Evolutionary conservation across 371 early-diverging fungal species (phyloP).

Genomic region (Mortierella sp.): DNA sequence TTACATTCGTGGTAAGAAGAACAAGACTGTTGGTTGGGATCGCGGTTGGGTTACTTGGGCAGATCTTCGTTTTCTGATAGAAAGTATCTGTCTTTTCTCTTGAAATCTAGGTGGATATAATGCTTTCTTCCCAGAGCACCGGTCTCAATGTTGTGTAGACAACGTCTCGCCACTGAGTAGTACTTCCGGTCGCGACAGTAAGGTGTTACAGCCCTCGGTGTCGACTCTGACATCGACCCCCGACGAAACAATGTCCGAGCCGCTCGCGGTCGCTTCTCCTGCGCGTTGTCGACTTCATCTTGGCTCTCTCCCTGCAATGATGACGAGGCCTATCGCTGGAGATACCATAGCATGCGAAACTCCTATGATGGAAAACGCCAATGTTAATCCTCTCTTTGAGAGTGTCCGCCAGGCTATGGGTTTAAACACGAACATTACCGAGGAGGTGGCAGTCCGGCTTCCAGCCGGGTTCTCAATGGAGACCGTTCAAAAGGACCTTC

Average conservation of each 20-base stretch:
- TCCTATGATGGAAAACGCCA: constrained; percentile 48
- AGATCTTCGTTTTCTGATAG: neutral
- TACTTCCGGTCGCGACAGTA: neutral
- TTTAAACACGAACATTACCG: constrained; percentile 48
- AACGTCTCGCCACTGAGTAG: neutral
- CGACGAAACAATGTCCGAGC: neutral
- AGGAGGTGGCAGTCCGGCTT: constrained; percentile 49
- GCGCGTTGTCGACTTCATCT: constrained; percentile 54
- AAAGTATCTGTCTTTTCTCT: constrained; percentile 1
- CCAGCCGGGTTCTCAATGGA: constrained; percentile 25
- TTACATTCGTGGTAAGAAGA: constrained; percentile 62
- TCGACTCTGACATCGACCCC: too few relatives aligned
- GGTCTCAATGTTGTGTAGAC: constrained; percentile 18
- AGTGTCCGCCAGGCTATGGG: constrained; percentile 52
- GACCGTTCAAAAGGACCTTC: constrained; percentile 21
- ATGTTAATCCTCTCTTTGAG: constrained; percentile 51
- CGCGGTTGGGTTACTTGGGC: constrained; percentile 2
- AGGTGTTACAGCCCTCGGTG: neutral
- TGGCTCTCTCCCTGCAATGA: constrained; percentile 36
- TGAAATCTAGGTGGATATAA: constrained; percentile 35
- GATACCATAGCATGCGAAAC: constrained; percentile 29
- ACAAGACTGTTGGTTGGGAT: neutral
- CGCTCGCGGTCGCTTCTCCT: constrained; percentile 1
- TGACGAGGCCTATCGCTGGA: constrained; percentile 4
- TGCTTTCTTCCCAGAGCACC: constrained; percentile 25